These are phyloP conservation scores for Aspergillus biplanus DNA, from an alignment of 495 filamentous ascomycete genomes.

Conservation along the genomic window DNA sequence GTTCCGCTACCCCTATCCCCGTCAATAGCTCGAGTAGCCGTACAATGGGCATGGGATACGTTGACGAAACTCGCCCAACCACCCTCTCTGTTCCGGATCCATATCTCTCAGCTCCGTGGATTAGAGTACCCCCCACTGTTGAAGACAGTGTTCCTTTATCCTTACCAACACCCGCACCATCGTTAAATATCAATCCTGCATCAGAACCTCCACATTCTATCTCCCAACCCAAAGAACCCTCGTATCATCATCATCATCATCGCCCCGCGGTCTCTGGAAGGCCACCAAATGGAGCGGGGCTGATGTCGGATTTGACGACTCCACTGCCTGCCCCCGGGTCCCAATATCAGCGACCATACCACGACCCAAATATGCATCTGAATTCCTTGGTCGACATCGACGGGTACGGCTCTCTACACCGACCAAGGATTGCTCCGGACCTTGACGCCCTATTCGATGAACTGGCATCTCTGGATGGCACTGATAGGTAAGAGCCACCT, in stretches of 20 bases:
- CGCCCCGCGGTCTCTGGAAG: conserved; percentile 32
- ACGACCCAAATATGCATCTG: conserved; percentile 36
- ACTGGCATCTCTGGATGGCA: conserved; percentile 46
- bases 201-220: conserved; percentile 29
- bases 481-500: conserved; percentile 38
- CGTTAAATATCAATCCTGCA: conserved; percentile 33
- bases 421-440: conserved; percentile 46
- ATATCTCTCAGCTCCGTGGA: conserved; percentile 38
- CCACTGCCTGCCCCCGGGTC: conserved; percentile 27
- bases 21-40: conserved; percentile 1
- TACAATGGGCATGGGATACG: conserved; percentile 7
- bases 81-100: conserved; percentile 27
- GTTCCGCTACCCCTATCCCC: conserved; percentile 4
- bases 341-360: conserved; percentile 38
- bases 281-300: conserved; percentile 26
- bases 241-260: conserved; percentile 21
- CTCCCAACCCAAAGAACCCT: conserved; percentile 25
- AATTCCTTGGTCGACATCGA: conserved; percentile 39
- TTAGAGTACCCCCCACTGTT: conserved; percentile 33
- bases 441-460: conserved; percentile 49
- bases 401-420: conserved; percentile 35
- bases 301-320: conserved; percentile 33
- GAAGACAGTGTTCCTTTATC: conserved; percentile 36
- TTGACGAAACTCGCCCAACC: conserved; percentile 18
- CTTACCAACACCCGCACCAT: conserved; percentile 38